Conservation (phyloP, 148 eudicot genomes). For the Camellia lanceoleosa region DNA sequence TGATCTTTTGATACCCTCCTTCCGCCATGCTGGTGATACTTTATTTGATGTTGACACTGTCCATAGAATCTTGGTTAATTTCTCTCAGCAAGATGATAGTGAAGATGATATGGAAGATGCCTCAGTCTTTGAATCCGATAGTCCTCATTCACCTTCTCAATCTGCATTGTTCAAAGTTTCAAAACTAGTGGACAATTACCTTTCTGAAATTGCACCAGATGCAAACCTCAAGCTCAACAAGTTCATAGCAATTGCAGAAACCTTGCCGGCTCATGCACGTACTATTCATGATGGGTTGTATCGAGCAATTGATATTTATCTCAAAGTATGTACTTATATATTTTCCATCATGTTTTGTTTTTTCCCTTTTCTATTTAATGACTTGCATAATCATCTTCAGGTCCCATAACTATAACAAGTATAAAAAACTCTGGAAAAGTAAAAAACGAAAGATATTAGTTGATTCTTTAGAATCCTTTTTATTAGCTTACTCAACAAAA, state of each 20-base stretch:
- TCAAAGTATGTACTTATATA: slow-evolving; percentile 52
- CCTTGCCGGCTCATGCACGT: slow-evolving; percentile 80
- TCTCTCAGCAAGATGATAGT: slow-evolving; percentile 79
- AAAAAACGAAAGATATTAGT: neutral
- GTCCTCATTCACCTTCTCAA: slow-evolving; percentile 76
- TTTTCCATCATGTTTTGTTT: neutral
- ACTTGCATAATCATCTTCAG: neutral
- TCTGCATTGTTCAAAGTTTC: slow-evolving; percentile 77
- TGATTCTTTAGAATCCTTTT: neutral
- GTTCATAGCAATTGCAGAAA: slow-evolving; percentile 74
- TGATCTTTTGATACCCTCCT: slow-evolving; percentile 90
- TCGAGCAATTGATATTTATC: slow-evolving; percentile 82
- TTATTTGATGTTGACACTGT: slow-evolving; percentile 90
- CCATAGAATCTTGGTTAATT: slow-evolving; percentile 75
- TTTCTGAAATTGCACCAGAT: slow-evolving; percentile 93
- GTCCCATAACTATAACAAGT: neutral
- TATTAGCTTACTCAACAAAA: neutral
- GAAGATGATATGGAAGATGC: slow-evolving; percentile 75
- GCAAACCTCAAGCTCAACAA: slow-evolving; percentile 77
- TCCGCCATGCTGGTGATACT: slow-evolving; percentile 72
- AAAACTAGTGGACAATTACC: slow-evolving; percentile 76
- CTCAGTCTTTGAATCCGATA: slow-evolving; percentile 65
- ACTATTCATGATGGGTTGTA: slow-evolving; percentile 76
- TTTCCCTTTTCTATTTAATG: neutral
- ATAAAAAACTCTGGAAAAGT: neutral